A percentile compares a stretch with the other conserved stretches of the same genome.
phyloP scores from a whole-genome alignment of 1,284 basidiomycete genomes.

The Papiliotrema laurentii region DNA sequence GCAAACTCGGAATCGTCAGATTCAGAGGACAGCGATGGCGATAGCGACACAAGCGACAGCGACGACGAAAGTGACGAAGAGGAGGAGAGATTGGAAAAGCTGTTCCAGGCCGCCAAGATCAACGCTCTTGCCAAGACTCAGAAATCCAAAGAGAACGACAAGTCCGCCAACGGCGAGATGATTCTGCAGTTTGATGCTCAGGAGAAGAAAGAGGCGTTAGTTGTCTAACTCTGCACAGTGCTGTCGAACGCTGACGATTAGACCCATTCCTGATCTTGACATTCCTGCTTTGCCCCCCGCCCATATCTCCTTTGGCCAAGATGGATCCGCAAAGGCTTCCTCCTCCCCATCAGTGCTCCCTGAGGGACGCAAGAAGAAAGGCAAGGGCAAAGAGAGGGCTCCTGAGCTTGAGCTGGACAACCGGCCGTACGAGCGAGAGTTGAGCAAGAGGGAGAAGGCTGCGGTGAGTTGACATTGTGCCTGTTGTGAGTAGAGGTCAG shows the following conservation, averaged over 20 bases:
- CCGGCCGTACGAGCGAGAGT: constrained; percentile 52
- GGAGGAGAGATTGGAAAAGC: constrained; percentile 59
- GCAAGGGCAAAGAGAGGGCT: constrained; percentile 11
- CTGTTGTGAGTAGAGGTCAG: constrained; percentile 10
- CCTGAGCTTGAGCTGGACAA: constrained; percentile 36
- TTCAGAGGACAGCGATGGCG: constrained; percentile 4
- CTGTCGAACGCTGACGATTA: constrained; percentile 33
- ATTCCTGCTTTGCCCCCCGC: constrained; percentile 56
- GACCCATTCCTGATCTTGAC: constrained; percentile 51
- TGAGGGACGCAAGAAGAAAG: not conserved
- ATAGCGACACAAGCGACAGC: not conserved
- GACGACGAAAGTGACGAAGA: constrained; percentile 12
- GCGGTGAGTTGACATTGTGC: constrained; percentile 23
- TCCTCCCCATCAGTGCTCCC: constrained; percentile 5
- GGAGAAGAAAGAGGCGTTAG: constrained; percentile 40
- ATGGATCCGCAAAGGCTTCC: constrained; percentile 27
- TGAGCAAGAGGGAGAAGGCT: constrained; percentile 39
- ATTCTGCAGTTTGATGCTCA: constrained; percentile 35
- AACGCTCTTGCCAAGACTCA: constrained; percentile 48
- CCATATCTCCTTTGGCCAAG: constrained; percentile 48
- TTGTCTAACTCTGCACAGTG: not conserved
- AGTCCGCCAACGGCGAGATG: constrained; percentile 18
- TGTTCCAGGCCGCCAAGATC: constrained; percentile 59
- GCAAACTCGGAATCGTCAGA: constrained; percentile 6
- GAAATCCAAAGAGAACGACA: constrained; percentile 30